A percentile compares a stretch with the other conserved stretches of the same genome.
These are phyloP conservation scores for Conticribra weissflogii DNA, from an alignment of 108 stramenopile species.

Conservation along the genomic window DNA sequence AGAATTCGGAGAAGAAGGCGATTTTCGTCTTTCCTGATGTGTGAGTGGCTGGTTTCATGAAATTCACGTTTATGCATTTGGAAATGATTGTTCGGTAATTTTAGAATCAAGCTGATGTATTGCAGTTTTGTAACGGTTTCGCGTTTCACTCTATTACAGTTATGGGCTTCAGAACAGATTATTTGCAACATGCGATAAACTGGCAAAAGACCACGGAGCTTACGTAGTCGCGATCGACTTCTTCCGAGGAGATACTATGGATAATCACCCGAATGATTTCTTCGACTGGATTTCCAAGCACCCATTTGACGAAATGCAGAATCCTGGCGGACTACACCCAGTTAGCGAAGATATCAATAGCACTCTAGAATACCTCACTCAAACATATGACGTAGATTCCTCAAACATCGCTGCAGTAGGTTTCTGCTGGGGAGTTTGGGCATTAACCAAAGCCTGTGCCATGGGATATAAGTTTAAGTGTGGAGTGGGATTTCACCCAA, in stretches of 20 bases:
- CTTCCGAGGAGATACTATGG: conserved; percentile 52
- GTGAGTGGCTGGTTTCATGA: neutral
- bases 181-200: conserved; percentile 38
- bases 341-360: conserved; percentile 18
- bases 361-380: conserved; percentile 23
- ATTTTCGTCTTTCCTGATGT: conserved; percentile 32
- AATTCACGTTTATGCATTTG: neutral
- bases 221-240: conserved; percentile 36
- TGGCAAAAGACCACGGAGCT: conserved; percentile 17
- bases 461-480: conserved; percentile 16
- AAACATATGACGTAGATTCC: neutral
- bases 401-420: conserved; percentile 39
- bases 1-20: conserved; percentile 5
- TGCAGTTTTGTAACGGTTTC: neutral
- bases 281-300: conserved; percentile 24
- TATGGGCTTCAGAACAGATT: conserved; percentile 42
- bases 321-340: conserved; percentile 1
- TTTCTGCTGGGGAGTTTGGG: conserved; percentile 61
- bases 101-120: no score
- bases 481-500: conserved; percentile 47
- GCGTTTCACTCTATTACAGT: neutral
- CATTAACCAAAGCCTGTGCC: conserved; percentile 34
- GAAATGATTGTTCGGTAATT: no score
- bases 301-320: conserved; percentile 26
- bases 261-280: conserved; percentile 30